Percentiles rank a stretch among this genome's conserved stretches.
These are phyloP conservation scores for Trypanosoma congolense DNA, from an alignment of 208 protist genomes.

Conservation along the genomic window DNA sequence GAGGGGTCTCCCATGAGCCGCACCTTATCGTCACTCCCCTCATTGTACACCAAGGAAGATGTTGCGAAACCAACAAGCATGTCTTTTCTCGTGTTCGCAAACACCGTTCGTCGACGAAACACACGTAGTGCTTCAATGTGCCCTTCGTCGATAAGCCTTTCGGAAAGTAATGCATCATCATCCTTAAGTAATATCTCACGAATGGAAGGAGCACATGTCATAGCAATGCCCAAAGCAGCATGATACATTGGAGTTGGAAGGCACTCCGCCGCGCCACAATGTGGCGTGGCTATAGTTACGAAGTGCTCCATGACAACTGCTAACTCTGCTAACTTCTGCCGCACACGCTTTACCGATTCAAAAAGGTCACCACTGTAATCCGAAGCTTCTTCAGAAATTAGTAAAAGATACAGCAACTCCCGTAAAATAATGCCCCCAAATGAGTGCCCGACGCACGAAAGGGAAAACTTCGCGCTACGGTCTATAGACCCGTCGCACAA, in stretches of 20 bases:
- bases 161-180: slow-evolving; percentile 24
- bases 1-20: slow-evolving; percentile 24
- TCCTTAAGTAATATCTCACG: slow-evolving; percentile 53
- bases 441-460: slow-evolving; percentile 65
- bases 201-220: slow-evolving; percentile 30
- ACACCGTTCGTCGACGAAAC: slow-evolving; percentile 58
- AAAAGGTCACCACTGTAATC: slow-evolving; percentile 18
- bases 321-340: slow-evolving; percentile 20
- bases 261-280: slow-evolving; percentile 55
- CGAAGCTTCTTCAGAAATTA: slow-evolving; percentile 20
- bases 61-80: slow-evolving; percentile 65
- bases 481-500: slow-evolving; percentile 14
- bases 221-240: slow-evolving; percentile 37
- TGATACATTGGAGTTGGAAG: slow-evolving; percentile 43
- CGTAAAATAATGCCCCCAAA: slow-evolving; percentile 67
- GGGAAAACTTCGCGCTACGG: slow-evolving; percentile 24
- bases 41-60: slow-evolving; percentile 52
- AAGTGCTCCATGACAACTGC: slow-evolving; percentile 51
- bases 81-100: slow-evolving; percentile 69
- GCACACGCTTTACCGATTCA: slow-evolving; percentile 21
- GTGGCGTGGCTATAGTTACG: slow-evolving; percentile 57
- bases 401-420: slow-evolving; percentile 55
- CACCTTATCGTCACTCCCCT: slow-evolving; percentile 31
- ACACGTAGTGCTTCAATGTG: slow-evolving; percentile 40
- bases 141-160: slow-evolving; percentile 35